Base-by-base conservation (phyloP, 75 land plant species). In the Adiantum capillusveneris region DNA sequence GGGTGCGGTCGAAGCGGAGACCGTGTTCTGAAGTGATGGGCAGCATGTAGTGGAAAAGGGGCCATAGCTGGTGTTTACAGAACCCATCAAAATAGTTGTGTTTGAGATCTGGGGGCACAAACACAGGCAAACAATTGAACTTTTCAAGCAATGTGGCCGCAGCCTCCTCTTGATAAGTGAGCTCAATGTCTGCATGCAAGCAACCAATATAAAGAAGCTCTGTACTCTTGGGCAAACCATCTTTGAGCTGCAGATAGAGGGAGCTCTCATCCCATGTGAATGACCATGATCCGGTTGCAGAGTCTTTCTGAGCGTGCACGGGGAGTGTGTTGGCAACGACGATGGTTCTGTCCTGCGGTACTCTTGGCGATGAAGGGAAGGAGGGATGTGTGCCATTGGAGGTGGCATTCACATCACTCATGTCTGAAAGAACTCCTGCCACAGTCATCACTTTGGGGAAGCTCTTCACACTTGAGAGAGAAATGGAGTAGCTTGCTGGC, bases 371-470 rank as follows among this genome's bases (percentile, higher is more conserved):
- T n/a, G n/a, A n/a, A n/a, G 72, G 3, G 72, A 73, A 50, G n/a
- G n/a, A n/a, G n/a, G n/a, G n/a, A n/a, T n/a, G n/a, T n/a, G n/a
- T n/a, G n/a, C n/a, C n/a, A n/a, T n/a, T n/a, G n/a, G n/a, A n/a
- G n/a, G n/a, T n/a, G n/a, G n/a, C n/a, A n/a, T n/a, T n/a, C n/a
- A n/a, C n/a, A n/a, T n/a, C n/a, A n/a, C n/a, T n/a, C 6, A 88
- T 64, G 30, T 83, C 87, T 14, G 84, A 69, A 64, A 77, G 65
- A 1, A 86, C 65, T 0, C 87, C 95, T 0, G 84, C 56, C 6
- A 73, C 77, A n/a, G 91, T 79, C 58, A 66, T 69, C 27, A 81
- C 81, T 36, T 91, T 57, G 14, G 84, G 69, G 13, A 89, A 53
- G 58, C 76, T 67, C 75, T 70, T 77, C 24, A 50, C 67, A 1